A percentile compares a stretch with the other conserved stretches of the same genome.
These are phyloP conservation scores for Ogataea allantospora DNA, from an alignment of 805 yeast genomes.

Conservation along the genomic window DNA sequence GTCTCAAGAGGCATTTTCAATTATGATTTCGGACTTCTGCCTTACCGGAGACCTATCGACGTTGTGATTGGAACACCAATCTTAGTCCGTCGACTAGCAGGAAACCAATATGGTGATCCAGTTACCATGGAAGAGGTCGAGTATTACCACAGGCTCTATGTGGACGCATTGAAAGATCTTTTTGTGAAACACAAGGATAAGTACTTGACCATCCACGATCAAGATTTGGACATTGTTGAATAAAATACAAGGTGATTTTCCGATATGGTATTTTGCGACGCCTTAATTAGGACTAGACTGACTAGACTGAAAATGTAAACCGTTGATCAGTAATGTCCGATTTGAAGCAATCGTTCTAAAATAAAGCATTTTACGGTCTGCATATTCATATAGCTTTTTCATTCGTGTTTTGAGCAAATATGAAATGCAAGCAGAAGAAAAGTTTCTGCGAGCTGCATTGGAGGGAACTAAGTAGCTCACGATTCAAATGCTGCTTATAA, in stretches of 20 bases:
- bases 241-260: slow-evolving; percentile 16
- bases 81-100: slow-evolving; percentile 35
- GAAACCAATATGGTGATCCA: slow-evolving; percentile 25
- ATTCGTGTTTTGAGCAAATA: no score
- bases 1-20: slow-evolving; percentile 91
- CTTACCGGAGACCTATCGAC: slow-evolving; percentile 77
- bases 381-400: no score
- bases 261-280: no score
- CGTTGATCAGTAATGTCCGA: no score
- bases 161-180: slow-evolving; percentile 57
- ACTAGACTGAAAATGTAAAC: no score
- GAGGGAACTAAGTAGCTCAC: no score
- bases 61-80: slow-evolving; percentile 70
- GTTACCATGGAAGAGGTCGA: slow-evolving; percentile 50
- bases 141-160: slow-evolving; percentile 69
- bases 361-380: no score
- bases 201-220: slow-evolving; percentile 48
- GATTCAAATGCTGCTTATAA: no score
- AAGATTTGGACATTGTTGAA: slow-evolving; percentile 46
- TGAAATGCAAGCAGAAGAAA: no score
- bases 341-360: no score
- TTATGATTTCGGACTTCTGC: slow-evolving; percentile 87
- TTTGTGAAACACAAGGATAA: slow-evolving; percentile 64
- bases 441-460: no score
- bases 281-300: no score